These are phyloP conservation scores for Fusarium chlamydosporum DNA, from an alignment of 2,329 filamentous ascomycete genomes.

Conservation along the genomic window DNA sequence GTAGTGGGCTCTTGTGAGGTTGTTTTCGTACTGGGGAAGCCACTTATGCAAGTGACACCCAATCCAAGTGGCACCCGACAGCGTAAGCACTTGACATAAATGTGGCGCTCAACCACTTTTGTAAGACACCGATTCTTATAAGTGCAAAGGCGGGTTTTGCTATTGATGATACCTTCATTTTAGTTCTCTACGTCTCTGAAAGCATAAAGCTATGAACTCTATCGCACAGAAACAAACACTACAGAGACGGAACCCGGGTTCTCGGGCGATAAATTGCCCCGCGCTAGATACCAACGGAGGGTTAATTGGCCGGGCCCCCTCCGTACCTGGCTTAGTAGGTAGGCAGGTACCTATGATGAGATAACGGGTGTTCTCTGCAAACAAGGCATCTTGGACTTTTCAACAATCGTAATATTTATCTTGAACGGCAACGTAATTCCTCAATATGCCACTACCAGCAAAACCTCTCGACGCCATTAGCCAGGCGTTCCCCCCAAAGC, in stretches of 20 bases:
- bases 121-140: slow-evolving; percentile 12
- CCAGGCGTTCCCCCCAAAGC: slow-evolving; percentile 47
- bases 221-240: background rate
- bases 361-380: slow-evolving; percentile 3
- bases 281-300: slow-evolving; percentile 19
- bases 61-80: background rate
- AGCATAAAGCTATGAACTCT: background rate
- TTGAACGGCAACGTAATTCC: background rate
- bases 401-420: background rate
- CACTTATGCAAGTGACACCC: background rate
- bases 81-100: slow-evolving; percentile 28
- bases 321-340: slow-evolving; percentile 3
- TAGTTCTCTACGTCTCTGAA: background rate
- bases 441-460: slow-evolving; percentile 21
- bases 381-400: slow-evolving; percentile 1
- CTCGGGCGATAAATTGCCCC: slow-evolving; percentile 32
- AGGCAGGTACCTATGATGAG: too few species aligned
- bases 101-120: slow-evolving; percentile 13
- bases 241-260: background rate
- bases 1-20: background rate
- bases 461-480: slow-evolving; percentile 35
- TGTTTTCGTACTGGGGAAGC: background rate
- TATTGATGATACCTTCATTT: background rate
- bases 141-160: background rate
- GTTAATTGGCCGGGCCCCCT: slow-evolving; percentile 3